A percentile compares a stretch with the other conserved stretches of the same genome.
Conservation (phyloP, 768 basidiomycete species). For the Cyclocybe aegerita region DNA sequence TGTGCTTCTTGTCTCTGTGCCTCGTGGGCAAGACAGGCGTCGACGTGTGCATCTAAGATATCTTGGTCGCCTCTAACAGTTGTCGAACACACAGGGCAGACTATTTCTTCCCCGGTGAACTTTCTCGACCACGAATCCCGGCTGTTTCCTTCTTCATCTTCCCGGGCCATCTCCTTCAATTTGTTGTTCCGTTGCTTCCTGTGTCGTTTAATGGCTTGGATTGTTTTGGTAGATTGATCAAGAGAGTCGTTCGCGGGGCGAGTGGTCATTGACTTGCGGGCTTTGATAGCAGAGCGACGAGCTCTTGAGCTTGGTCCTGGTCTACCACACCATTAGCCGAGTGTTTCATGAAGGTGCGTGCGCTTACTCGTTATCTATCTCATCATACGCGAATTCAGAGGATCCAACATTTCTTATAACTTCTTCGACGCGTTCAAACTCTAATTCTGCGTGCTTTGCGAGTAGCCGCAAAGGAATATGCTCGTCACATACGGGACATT, state of each 20-base stretch:
- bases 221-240: constrained; percentile 49
- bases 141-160: constrained; percentile 48
- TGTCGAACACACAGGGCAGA: constrained; percentile 72
- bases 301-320: constrained; percentile 35
- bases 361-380: constrained; percentile 56
- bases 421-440: constrained; percentile 66
- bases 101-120: constrained; percentile 38
- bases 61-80: constrained; percentile 66
- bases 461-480: constrained; percentile 73
- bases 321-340: constrained; percentile 14
- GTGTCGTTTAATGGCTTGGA: constrained; percentile 64
- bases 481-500: constrained; percentile 76
- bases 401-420: constrained; percentile 67
- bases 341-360: background rate
- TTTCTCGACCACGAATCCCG: constrained; percentile 28
- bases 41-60: constrained; percentile 78
- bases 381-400: constrained; percentile 51
- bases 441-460: constrained; percentile 59
- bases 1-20: constrained; percentile 40
- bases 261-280: constrained; percentile 36
- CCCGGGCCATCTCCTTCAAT: constrained; percentile 65
- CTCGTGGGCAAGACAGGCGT: constrained; percentile 70
- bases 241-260: constrained; percentile 24
- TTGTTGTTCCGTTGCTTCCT: constrained; percentile 68
- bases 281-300: constrained; percentile 38